These are phyloP conservation scores for Escallonia herrerae DNA, from an alignment of 129 eudicot species.

Conservation along the genomic window DNA sequence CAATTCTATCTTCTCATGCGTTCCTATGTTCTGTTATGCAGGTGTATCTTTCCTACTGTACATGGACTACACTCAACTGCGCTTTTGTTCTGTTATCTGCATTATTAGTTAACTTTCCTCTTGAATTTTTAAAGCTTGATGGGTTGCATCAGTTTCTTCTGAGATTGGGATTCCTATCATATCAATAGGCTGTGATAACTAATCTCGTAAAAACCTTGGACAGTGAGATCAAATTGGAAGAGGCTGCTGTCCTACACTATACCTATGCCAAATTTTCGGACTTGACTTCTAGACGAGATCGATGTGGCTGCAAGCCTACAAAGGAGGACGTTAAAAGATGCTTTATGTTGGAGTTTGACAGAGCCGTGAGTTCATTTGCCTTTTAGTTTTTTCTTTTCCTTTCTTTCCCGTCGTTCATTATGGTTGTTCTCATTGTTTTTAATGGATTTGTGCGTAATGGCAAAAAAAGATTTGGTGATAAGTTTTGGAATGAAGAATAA, in stretches of 20 bases:
- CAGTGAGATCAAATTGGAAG: slow-evolving; percentile 90
- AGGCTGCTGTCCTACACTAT: slow-evolving; percentile 91
- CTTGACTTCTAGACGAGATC: slow-evolving; percentile 89
- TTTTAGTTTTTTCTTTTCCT: neutral
- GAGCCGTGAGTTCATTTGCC: slow-evolving; percentile 61
- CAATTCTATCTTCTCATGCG: slow-evolving; percentile 1
- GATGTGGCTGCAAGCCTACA: slow-evolving; percentile 97
- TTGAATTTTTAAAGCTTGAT: too few relatives aligned
- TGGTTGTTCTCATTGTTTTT: slow-evolving; percentile 14
- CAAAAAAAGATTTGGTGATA: too few relatives aligned
- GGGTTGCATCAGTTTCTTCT: too few relatives aligned
- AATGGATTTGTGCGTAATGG: too few relatives aligned
- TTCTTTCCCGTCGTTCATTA: slow-evolving; percentile 75
- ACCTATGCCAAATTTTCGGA: slow-evolving; percentile 89
- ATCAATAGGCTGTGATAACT: too few relatives aligned
- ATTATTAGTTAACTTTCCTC: too few relatives aligned
- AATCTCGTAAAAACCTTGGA: too few relatives aligned
- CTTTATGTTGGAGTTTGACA: slow-evolving; percentile 91
- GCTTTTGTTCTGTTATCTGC: neutral
- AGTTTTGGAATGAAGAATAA: too few relatives aligned
- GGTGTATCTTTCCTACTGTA: neutral
- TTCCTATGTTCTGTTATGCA: neutral
- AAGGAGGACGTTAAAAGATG: slow-evolving; percentile 92
- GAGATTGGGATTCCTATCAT: too few relatives aligned
- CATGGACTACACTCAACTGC: neutral